Evolutionary conservation across 257 asterid genomes (phyloP), one percentile per base, ranked within the genome.

Genomic region (Fraxinus anomala): DNA sequence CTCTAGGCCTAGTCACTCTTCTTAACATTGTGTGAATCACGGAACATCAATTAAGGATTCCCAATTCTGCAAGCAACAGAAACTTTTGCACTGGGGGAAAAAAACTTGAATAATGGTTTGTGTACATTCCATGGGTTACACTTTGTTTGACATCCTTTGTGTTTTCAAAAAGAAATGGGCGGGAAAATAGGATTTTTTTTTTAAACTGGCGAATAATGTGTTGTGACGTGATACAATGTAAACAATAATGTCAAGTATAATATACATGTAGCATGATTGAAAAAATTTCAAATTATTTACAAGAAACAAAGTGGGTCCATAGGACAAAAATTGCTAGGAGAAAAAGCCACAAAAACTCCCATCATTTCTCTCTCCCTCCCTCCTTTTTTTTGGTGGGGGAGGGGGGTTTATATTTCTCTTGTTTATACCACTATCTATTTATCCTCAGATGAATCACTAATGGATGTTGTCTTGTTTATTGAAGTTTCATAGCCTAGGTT

Each of bases 221-320:
- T 31, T 31, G 33, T 31, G 4, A 31, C 4, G 33, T 31, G 33
- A 31, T 0, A 31, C 33, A 3, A 31, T 31, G 3, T 3, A 31
- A 31, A 31, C 33, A 3, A 31, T 31, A 0, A 3, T 31, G 33
- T 31, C 4, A 31, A 31, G 3, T 3, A 30, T 30, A 1, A 30
- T 30, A 3, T 30, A 30, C 31, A 31, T 31, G 33, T 31, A 31
- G 33, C 33, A 31, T 3, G 3, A 31, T 31, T 3, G 33, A 31
- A 31, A 31, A 31, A 31, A 31, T 0, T 31, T 31, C 40, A 65
- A 75, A 63, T 71, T 74, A 74, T 16, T 68, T 37, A 9, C 24
- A 74, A 56, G 79, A 75, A 77, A 88, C 90, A 86, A 54, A 30
- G 47, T 73, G 87, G 90, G 85, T 75, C 92, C 88, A 61, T 80